Evolutionary conservation across 2,329 filamentous ascomycete species (phyloP), one percentile per base, ranked within the genome.

Genomic region (Endothia cerciana): DNA sequence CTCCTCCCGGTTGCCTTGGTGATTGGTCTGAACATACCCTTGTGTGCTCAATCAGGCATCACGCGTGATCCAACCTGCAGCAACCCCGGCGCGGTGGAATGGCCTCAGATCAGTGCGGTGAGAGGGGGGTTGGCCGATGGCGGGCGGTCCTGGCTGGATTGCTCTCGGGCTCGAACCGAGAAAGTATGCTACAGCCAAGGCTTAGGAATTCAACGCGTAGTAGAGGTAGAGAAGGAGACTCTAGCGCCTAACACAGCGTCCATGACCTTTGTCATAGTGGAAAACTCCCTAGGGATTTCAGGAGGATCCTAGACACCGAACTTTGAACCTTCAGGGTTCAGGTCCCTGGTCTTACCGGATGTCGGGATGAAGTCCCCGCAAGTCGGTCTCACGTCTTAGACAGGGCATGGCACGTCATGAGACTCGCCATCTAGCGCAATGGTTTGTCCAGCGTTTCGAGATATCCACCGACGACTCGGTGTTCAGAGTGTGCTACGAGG

Each of bases 361-460:
- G 47, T 64, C 61, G 61, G 56, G 57, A 40, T 38, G 28, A 57
- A 38, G 41, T 43, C 61, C 65, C 65, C 61, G 65, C 65, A 66
- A 49, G 61, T 64, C 55, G 56, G 61, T 60, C 60, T 62, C 47
- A 43, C 60, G 60, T 55, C 60, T 62, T 62, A 13, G 25, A 53
- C 36, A 30, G 49, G 55, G 60, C 47, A 33, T 53, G 47, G 60
- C 60, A 62, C 60, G 60, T 55, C 60, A 62, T 62, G 41, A 25
- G 36, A 41, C 55, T 30, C 55, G 19, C 33, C 33, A 25, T 38
- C 43, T 47, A 47, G n/a, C 4, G 28, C 36, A 15, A 43, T 59
- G 22, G 25, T 22, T 57, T 5, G 28, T 28, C 8, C 22, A 1
- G 15, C 13, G 47, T 4, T 28, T 15, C 5, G 13, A 43, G 13